Percentiles rank a stretch among this genome's conserved stretches.
Evolutionary conservation across 805 yeast species (phyloP).

Genomic region (Cyberlindnera sargentensis): DNA sequence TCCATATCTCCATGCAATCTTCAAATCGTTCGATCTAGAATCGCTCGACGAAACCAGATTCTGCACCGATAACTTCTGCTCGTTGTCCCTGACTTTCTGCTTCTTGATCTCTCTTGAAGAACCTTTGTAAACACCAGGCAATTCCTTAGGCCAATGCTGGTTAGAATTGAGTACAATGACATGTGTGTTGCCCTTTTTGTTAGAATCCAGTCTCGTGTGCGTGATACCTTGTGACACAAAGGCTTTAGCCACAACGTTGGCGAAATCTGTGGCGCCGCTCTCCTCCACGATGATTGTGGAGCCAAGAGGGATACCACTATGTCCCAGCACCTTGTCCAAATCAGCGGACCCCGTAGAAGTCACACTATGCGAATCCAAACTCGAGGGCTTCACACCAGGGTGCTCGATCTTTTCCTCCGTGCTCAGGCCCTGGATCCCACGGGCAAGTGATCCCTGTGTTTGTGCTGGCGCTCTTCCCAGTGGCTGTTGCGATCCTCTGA

Average conservation of each 20-base stretch:
- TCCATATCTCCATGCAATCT: constrained; percentile 94
- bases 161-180: constrained; percentile 57
- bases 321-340: constrained; percentile 66
- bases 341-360: constrained; percentile 77
- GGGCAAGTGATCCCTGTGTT: background rate
- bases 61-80: constrained; percentile 59
- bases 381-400: constrained; percentile 70
- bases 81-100: constrained; percentile 47
- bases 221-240: constrained; percentile 73
- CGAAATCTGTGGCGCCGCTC: constrained; percentile 82
- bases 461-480: too few species aligned
- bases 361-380: constrained; percentile 62
- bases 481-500: background rate
- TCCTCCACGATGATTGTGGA: constrained; percentile 68
- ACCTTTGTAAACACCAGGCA: constrained; percentile 76
- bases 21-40: constrained; percentile 39
- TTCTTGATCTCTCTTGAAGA: constrained; percentile 59
- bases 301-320: constrained; percentile 84
- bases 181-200: constrained; percentile 41
- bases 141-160: constrained; percentile 52
- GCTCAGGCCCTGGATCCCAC: constrained; percentile 4
- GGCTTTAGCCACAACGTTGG: constrained; percentile 58
- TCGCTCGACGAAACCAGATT: constrained; percentile 42
- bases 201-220: constrained; percentile 46
- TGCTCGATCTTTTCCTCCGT: constrained; percentile 12